These are phyloP conservation scores for Sclerotinia borealis DNA, from an alignment of 2,329 filamentous ascomycete species.

Conservation along the genomic window DNA sequence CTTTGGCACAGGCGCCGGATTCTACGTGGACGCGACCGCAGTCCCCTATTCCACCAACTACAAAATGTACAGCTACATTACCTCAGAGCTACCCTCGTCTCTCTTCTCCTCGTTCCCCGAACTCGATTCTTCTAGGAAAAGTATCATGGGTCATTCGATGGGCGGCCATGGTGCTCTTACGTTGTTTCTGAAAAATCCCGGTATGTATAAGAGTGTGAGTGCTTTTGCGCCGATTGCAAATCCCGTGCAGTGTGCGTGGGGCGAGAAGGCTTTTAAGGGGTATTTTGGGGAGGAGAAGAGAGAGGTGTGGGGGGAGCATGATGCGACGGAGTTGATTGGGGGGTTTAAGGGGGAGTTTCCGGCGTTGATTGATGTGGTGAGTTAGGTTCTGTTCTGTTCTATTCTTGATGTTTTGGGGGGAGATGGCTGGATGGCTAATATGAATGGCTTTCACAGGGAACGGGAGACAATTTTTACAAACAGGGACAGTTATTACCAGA, in stretches of 20 bases:
- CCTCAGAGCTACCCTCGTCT: slow-evolving; percentile 73
- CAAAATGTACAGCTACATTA: slow-evolving; percentile 91
- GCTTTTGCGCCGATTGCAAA: slow-evolving; percentile 90
- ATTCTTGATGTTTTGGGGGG: neutral
- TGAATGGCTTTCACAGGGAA: slow-evolving; percentile 53
- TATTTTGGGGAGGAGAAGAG: slow-evolving; percentile 76
- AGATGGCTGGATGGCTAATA: neutral
- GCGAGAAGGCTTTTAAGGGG: slow-evolving; percentile 86
- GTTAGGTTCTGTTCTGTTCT: slow-evolving; percentile 32
- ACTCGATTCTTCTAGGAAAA: slow-evolving; percentile 65
- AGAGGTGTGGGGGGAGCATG: slow-evolving; percentile 78
- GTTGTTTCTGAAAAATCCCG: slow-evolving; percentile 85
- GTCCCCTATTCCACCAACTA: slow-evolving; percentile 73
- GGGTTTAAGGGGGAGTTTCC: slow-evolving; percentile 65
- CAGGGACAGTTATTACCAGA: slow-evolving; percentile 87
- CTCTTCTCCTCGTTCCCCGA: slow-evolving; percentile 67
- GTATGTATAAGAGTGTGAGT: slow-evolving; percentile 79
- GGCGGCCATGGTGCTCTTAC: slow-evolving; percentile 93
- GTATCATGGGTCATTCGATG: slow-evolving; percentile 94
- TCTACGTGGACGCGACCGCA: slow-evolving; percentile 83
- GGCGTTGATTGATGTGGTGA: slow-evolving; percentile 78
- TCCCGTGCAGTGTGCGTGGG: slow-evolving; percentile 82
- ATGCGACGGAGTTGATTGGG: slow-evolving; percentile 84
- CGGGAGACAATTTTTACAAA: slow-evolving; percentile 95
- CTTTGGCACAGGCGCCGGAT: slow-evolving; percentile 86